Conservation (phyloP, 768 basidiomycete species). For the Trametes coccinea region DNA sequence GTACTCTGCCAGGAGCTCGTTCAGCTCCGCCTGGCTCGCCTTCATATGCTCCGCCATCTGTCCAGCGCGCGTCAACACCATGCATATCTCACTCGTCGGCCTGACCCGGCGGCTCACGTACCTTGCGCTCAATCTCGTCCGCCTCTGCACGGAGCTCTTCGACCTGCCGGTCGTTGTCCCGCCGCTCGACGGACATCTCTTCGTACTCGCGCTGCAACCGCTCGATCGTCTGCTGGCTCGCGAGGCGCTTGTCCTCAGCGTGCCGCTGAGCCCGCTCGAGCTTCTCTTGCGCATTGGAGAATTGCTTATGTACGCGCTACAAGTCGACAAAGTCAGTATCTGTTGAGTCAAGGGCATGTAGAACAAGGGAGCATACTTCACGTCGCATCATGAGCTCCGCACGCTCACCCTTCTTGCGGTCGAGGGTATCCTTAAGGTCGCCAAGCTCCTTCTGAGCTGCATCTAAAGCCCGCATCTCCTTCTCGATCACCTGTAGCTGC, state of each 20-base stretch:
- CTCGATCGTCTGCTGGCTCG: slow-evolving; percentile 74
- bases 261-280: slow-evolving; percentile 76
- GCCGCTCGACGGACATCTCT: slow-evolving; percentile 71
- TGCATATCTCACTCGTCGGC: neutral
- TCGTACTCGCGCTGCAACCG: slow-evolving; percentile 78
- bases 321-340: neutral
- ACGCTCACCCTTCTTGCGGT: slow-evolving; percentile 72
- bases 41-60: slow-evolving; percentile 79
- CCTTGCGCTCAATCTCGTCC: slow-evolving; percentile 67
- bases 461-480: slow-evolving; percentile 65
- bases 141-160: slow-evolving; percentile 76
- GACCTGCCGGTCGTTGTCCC: slow-evolving; percentile 76
- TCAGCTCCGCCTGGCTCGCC: slow-evolving; percentile 75
- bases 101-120: slow-evolving; percentile 25
- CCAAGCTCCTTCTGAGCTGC: slow-evolving; percentile 64
- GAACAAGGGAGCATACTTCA: slow-evolving; percentile 49
- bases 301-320: slow-evolving; percentile 80
- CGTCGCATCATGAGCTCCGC: slow-evolving; percentile 66
- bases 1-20: slow-evolving; percentile 80
- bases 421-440: slow-evolving; percentile 66
- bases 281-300: slow-evolving; percentile 80
- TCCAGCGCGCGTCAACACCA: neutral
- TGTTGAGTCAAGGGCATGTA: neutral
- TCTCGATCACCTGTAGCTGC: slow-evolving; percentile 73
- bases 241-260: slow-evolving; percentile 74